These are phyloP conservation scores for Bromus sterilis DNA, from an alignment of 176 grass and related monocot species.

Conservation along the genomic window DNA sequence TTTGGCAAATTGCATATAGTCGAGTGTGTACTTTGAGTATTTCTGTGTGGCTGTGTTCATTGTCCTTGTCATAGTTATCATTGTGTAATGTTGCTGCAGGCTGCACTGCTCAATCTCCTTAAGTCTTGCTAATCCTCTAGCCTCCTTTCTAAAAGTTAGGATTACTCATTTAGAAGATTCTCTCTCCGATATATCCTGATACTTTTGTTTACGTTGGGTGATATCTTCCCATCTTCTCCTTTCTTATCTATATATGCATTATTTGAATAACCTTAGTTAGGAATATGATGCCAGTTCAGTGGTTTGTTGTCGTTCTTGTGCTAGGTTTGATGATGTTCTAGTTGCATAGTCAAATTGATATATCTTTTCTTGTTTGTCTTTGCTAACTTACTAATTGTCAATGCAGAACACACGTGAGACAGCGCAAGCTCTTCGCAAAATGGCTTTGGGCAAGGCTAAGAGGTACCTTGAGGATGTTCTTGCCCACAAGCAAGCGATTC, in stretches of 20 bases:
- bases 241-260: not conserved
- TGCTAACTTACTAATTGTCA: not conserved
- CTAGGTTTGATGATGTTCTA: not conserved
- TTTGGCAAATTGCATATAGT: not conserved
- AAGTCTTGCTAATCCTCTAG: not conserved
- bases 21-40: not conserved
- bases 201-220: not conserved
- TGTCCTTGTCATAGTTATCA: not conserved
- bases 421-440: conserved; percentile 52
- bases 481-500: conserved; percentile 88
- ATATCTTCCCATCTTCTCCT: not conserved
- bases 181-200: not conserved
- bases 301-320: not conserved
- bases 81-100: not conserved
- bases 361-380: not conserved
- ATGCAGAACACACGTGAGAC: conserved; percentile 82
- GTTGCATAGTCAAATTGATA: not conserved
- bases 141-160: not conserved
- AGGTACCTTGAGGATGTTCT: conserved; percentile 88
- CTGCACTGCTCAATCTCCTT: not conserved
- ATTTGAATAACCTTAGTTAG: not conserved
- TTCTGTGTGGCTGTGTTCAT: not conserved
- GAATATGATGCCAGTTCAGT: not conserved
- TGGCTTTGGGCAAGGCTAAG: conserved; percentile 76
- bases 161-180: not conserved